phyloP scores from a whole-genome alignment of 176 grass and related monocot genomes.

The Musa beccarii region DNA sequence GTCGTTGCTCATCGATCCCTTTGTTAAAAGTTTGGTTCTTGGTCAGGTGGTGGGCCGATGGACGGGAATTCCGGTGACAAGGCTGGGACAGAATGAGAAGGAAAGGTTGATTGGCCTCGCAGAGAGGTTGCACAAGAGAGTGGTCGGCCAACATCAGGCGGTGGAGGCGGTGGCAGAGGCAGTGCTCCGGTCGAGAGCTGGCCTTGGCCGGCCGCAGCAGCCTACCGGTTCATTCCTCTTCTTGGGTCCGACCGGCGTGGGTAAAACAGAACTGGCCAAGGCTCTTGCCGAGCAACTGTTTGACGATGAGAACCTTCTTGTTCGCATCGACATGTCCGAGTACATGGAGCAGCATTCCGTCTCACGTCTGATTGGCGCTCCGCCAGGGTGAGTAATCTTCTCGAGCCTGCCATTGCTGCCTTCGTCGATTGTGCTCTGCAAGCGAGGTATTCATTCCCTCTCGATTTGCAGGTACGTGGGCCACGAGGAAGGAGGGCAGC shows the following conservation, averaged over 20 bases:
- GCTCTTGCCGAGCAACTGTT: slow-evolving; percentile 10
- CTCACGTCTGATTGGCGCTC: slow-evolving; percentile 9
- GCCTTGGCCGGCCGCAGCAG: slow-evolving; percentile 7
- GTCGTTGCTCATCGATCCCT: background rate
- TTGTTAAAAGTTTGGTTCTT: slow-evolving; percentile 13
- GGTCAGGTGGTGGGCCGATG: slow-evolving; percentile 60
- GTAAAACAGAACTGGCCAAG: slow-evolving; percentile 11
- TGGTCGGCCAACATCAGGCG: slow-evolving; percentile 19
- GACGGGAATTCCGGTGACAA: slow-evolving; percentile 23
- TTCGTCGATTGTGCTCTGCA: background rate
- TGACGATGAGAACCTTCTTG: slow-evolving; percentile 20
- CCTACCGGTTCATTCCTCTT: slow-evolving; percentile 11
- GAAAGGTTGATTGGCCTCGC: slow-evolving; percentile 10
- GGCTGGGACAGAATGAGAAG: slow-evolving; percentile 20
- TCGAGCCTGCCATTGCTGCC: background rate
- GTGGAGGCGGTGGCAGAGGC: slow-evolving; percentile 14
- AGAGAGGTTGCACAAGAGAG: slow-evolving; percentile 10
- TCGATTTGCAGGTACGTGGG: slow-evolving; percentile 47
- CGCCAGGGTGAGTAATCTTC: slow-evolving; percentile 10
- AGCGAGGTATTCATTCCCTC: no score
- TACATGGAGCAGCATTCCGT: slow-evolving; percentile 11
- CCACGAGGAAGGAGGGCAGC: slow-evolving; percentile 26
- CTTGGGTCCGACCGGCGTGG: slow-evolving; percentile 1
- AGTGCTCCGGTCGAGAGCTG: slow-evolving; percentile 13
- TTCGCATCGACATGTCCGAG: slow-evolving; percentile 22